These are phyloP conservation scores for Solanum ossicruentum DNA, from an alignment of 257 asterid species.

Conservation along the genomic window DNA sequence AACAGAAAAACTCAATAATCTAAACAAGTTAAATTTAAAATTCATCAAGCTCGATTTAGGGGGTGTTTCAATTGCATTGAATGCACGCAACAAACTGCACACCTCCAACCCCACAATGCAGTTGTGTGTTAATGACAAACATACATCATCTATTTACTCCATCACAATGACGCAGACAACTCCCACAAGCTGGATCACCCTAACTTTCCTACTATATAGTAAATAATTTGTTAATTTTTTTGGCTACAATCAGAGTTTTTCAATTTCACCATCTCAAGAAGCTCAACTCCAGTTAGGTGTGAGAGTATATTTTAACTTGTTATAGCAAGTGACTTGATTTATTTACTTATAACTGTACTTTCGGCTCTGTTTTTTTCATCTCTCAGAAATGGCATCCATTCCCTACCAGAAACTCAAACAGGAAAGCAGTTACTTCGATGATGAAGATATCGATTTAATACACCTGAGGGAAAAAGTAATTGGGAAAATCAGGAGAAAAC, in stretches of 20 bases:
- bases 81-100: conserved; percentile 22
- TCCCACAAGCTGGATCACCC: background rate
- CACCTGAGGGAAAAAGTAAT: conserved; percentile 18
- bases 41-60: background rate
- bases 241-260: background rate
- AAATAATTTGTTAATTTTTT: background rate
- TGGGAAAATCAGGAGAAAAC: conserved; percentile 15
- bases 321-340: background rate
- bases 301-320: background rate
- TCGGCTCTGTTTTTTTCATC: background rate
- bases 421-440: conserved; percentile 22
- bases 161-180: conserved; percentile 2
- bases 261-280: background rate
- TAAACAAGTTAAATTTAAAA: no score
- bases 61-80: conserved; percentile 5
- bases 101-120: conserved; percentile 23
- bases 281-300: background rate
- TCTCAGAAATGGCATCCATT: conserved; percentile 20
- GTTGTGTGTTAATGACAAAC: background rate
- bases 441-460: background rate
- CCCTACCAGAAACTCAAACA: conserved; percentile 39
- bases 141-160: background rate
- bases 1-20: no score
- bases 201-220: background rate
- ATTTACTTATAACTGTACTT: background rate